phyloP scores from a whole-genome alignment of 139 green algal genomes.

The Haematococcus sp. region DNA sequence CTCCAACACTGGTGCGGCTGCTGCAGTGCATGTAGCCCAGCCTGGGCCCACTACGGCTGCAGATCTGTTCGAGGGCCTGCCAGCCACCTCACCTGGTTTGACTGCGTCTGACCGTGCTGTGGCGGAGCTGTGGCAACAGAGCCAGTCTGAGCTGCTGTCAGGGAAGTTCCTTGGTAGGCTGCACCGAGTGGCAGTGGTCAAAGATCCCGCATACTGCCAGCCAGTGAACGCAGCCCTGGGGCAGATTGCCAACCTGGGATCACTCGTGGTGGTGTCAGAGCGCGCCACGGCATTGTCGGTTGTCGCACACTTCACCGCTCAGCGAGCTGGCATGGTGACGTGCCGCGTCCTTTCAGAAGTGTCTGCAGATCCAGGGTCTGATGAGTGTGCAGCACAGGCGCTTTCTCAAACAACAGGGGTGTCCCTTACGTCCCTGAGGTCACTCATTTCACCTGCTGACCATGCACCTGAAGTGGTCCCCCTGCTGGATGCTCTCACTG shows the following conservation, averaged over 20 bases:
- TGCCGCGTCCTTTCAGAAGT: conserved; percentile 46
- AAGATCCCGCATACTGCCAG: conserved; percentile 18
- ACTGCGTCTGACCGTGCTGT: conserved; percentile 31
- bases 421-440: background rate
- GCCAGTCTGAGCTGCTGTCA: background rate
- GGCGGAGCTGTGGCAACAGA: conserved; percentile 8
- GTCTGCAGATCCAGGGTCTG: background rate
- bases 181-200: conserved; percentile 32
- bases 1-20: no score
- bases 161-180: conserved; percentile 15
- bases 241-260: conserved; percentile 34
- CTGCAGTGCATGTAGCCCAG: no score
- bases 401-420: background rate
- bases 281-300: conserved; percentile 23
- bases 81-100: background rate
- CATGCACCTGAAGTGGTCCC: background rate
- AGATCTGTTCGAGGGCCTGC: no score
- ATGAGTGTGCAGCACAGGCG: background rate
- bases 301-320: conserved; percentile 34
- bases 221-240: conserved; percentile 52
- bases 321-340: conserved; percentile 37
- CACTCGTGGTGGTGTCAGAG: conserved; percentile 42
- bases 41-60: no score
- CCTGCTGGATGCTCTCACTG: conserved; percentile 36
- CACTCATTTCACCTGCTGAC: conserved; percentile 1